A percentile compares a stretch with the other conserved stretches of the same genome.
phyloP scores from a whole-genome alignment of 2,329 filamentous ascomycete species.

The Aplosporella prunicola region DNA sequence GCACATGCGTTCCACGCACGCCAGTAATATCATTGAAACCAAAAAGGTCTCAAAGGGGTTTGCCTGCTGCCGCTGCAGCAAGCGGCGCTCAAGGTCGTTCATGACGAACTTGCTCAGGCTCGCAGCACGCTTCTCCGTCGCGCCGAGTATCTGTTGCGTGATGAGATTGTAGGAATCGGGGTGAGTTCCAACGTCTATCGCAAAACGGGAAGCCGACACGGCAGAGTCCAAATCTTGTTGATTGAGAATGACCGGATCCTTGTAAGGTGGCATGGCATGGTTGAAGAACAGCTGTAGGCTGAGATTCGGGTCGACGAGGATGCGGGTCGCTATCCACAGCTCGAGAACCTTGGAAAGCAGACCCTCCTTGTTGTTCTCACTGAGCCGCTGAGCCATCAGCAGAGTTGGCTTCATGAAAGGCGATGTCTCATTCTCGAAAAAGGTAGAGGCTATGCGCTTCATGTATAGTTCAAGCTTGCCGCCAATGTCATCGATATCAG shows the following conservation, averaged over 20 bases:
- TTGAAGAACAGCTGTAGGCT: slow-evolving; percentile 43
- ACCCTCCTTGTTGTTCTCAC: slow-evolving; percentile 21
- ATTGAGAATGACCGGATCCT: slow-evolving; percentile 22
- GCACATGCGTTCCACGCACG: slow-evolving; percentile 50
- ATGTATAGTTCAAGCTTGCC: slow-evolving; percentile 47
- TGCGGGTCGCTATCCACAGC: slow-evolving; percentile 47
- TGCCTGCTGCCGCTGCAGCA: slow-evolving; percentile 48
- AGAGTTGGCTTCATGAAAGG: slow-evolving; percentile 44
- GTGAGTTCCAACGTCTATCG: slow-evolving; percentile 19
- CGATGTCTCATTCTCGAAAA: slow-evolving; percentile 41
- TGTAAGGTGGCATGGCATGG: slow-evolving; percentile 25
- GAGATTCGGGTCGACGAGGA: slow-evolving; percentile 42
- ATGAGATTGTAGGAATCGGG: slow-evolving; percentile 41
- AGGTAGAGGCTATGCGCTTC: slow-evolving; percentile 37
- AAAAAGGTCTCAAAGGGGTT: slow-evolving; percentile 51
- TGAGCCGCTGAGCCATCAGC: slow-evolving; percentile 23
- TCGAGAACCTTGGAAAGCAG: slow-evolving; percentile 44
- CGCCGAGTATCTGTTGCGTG: slow-evolving; percentile 45
- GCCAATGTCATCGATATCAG: slow-evolving; percentile 40
- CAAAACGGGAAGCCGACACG: slow-evolving; percentile 3
- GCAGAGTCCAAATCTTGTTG: slow-evolving; percentile 6
- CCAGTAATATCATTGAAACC: slow-evolving; percentile 49
- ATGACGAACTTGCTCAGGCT: slow-evolving; percentile 45
- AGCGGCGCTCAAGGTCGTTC: slow-evolving; percentile 51
- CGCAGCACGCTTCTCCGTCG: slow-evolving; percentile 45